These are phyloP conservation scores for Cordyceps militaris DNA, from an alignment of 2,329 filamentous ascomycete genomes.

Conservation along the genomic window DNA sequence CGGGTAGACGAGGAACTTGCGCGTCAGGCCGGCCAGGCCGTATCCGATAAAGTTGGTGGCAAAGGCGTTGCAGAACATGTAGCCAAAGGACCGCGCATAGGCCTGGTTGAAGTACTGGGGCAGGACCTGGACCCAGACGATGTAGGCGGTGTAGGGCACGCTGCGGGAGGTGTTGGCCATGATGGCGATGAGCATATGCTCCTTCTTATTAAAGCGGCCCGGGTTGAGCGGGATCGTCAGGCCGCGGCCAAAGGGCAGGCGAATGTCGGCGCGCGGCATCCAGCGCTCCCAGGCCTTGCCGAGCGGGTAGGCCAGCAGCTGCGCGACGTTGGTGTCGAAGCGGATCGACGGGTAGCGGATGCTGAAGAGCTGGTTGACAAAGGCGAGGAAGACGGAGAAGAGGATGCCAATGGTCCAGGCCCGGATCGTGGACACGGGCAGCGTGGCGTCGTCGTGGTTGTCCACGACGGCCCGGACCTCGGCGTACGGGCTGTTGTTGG, in stretches of 20 bases:
- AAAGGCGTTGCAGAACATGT: conserved; percentile 39
- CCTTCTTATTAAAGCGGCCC: conserved; percentile 42
- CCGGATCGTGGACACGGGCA: conserved; percentile 31
- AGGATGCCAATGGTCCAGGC: conserved; percentile 29
- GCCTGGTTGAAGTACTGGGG: conserved; percentile 37
- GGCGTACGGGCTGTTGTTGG: conserved; percentile 27
- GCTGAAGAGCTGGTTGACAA: conserved; percentile 31
- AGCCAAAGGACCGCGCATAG: conserved; percentile 35
- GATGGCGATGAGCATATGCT: conserved; percentile 44
- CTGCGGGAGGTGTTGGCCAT: conserved; percentile 44
- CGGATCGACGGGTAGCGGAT: conserved; percentile 31
- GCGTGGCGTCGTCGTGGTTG: conserved; percentile 30
- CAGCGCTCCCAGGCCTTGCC: conserved; percentile 28
- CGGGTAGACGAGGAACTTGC: conserved; percentile 39
- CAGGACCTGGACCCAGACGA: conserved; percentile 37
- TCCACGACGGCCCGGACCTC: conserved; percentile 34
- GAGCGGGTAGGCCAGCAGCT: conserved; percentile 31
- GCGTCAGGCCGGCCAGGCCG: conserved; percentile 37
- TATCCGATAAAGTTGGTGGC: conserved; percentile 43
- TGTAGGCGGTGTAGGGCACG: conserved; percentile 35
- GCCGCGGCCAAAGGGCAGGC: conserved; percentile 22
- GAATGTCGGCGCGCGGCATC: conserved; percentile 23
- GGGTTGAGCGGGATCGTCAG: conserved; percentile 36
- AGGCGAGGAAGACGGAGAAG: conserved; percentile 26
- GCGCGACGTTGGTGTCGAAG: conserved; percentile 30